These are phyloP conservation scores for Cordyceps javanica DNA, from an alignment of 2,329 filamentous ascomycete species.

Conservation along the genomic window DNA sequence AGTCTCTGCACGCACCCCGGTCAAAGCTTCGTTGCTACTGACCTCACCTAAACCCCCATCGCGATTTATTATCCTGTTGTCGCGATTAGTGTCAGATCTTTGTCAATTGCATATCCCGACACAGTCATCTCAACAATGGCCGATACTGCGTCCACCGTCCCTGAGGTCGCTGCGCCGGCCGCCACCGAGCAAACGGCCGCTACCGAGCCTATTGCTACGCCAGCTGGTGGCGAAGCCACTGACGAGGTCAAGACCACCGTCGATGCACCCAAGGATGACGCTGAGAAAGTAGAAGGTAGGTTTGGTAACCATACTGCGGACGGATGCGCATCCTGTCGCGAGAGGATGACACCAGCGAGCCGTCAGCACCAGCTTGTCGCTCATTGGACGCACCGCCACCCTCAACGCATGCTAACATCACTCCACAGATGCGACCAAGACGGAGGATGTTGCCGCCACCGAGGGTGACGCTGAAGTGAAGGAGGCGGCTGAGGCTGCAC, in stretches of 20 bases:
- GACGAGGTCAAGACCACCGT: constrained; percentile 20
- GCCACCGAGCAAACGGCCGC: constrained; percentile 17
- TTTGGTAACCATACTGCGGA: constrained; percentile 1
- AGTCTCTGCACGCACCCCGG: constrained; percentile 8
- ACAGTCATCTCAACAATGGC: constrained; percentile 27
- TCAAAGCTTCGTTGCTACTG: constrained; percentile 11
- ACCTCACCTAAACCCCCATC: background rate
- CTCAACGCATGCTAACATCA: constrained; percentile 1
- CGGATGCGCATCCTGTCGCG: background rate
- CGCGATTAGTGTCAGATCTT: constrained; percentile 1
- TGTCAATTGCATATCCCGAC: constrained; percentile 6
- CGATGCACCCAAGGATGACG: constrained; percentile 23
- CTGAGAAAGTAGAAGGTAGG: constrained; percentile 28
- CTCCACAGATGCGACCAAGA: constrained; percentile 15
- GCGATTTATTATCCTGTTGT: background rate
- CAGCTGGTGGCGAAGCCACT: constrained; percentile 18
- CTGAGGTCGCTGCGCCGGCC: constrained; percentile 27
- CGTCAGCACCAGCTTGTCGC: background rate
- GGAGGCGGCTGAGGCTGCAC: constrained; percentile 26
- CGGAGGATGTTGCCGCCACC: constrained; percentile 24
- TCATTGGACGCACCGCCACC: background rate
- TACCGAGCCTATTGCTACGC: constrained; percentile 24
- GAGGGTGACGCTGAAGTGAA: constrained; percentile 52
- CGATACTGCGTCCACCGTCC: constrained; percentile 31
- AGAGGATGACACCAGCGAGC: background rate